Conservation (phyloP, 768 basidiomycete species). For the Phylloporus arenicola region DNA sequence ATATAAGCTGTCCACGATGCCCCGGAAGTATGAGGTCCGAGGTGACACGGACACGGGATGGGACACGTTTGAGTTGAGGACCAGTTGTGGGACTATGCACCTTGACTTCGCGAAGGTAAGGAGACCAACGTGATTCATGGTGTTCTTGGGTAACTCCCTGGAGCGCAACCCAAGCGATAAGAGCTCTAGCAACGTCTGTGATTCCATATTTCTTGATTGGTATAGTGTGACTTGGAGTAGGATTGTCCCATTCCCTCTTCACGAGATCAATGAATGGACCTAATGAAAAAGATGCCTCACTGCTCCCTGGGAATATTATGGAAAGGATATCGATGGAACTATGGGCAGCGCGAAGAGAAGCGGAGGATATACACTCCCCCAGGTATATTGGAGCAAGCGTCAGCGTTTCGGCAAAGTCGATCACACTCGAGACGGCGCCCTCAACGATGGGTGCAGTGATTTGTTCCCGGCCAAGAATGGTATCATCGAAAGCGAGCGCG, state of each 20-base stretch:
- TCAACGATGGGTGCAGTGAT: slow-evolving; percentile 56
- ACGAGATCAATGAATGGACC: slow-evolving; percentile 76
- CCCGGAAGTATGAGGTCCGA: slow-evolving; percentile 68
- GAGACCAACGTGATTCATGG: slow-evolving; percentile 69
- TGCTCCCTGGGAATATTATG: slow-evolving; percentile 66
- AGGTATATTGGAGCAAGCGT: slow-evolving; percentile 71
- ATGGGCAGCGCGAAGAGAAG: slow-evolving; percentile 68
- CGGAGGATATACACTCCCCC: slow-evolving; percentile 71
- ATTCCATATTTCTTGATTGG: slow-evolving; percentile 60
- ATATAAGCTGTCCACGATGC: slow-evolving; percentile 65
- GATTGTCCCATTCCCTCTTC: slow-evolving; percentile 68
- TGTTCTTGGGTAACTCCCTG: slow-evolving; percentile 79
- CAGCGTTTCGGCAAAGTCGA: slow-evolving; percentile 64
- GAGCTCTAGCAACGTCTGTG: slow-evolving; percentile 59
- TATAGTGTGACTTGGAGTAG: slow-evolving; percentile 44
- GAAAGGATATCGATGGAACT: slow-evolving; percentile 71
- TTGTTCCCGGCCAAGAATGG: slow-evolving; percentile 57
- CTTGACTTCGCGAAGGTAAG: slow-evolving; percentile 59
- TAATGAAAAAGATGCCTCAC: slow-evolving; percentile 77
- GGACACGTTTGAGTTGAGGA: slow-evolving; percentile 28
- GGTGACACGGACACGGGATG: slow-evolving; percentile 65
- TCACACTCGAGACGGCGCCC: slow-evolving; percentile 52
- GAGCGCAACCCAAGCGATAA: slow-evolving; percentile 75
- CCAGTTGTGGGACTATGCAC: slow-evolving; percentile 43
- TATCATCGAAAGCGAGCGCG: slow-evolving; percentile 56